phyloP scores from a whole-genome alignment of 805 yeast genomes.

The Pichia cephalocereana region DNA sequence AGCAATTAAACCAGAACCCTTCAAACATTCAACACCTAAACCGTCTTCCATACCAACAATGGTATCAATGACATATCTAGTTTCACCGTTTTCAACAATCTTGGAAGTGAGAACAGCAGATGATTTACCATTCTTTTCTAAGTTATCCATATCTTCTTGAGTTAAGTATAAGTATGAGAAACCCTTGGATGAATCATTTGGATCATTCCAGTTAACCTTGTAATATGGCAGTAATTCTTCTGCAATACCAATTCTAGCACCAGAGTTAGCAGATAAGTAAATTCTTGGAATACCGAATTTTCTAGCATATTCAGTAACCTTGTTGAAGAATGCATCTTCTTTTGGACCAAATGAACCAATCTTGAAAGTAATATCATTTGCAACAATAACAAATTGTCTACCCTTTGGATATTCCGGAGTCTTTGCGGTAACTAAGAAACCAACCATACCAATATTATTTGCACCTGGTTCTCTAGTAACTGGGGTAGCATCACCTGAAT shows the following conservation, averaged over 20 bases:
- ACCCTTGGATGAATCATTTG: constrained; percentile 68
- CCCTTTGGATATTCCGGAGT: constrained; percentile 98
- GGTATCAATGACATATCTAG: constrained; percentile 70
- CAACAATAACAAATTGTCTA: constrained; percentile 85
- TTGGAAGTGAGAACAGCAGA: constrained; percentile 65
- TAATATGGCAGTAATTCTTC: constrained; percentile 86
- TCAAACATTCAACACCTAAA: constrained; percentile 95
- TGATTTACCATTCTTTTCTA: constrained; percentile 52
- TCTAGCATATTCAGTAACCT: constrained; percentile 88
- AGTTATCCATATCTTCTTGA: constrained; percentile 48
- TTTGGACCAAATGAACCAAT: constrained; percentile 98
- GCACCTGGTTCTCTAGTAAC: constrained; percentile 96
- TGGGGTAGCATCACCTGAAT: constrained; percentile 71
- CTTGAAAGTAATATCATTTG: constrained; percentile 95
- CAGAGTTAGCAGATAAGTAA: constrained; percentile 95
- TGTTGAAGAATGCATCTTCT: constrained; percentile 87
- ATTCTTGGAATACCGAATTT: constrained; percentile 89
- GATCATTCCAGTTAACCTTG: constrained; percentile 89
- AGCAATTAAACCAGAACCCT: constrained; percentile 97
- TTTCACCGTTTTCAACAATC: constrained; percentile 77
- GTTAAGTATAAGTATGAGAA: constrained; percentile 81
- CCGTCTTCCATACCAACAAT: constrained; percentile 94
- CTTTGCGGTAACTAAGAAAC: constrained; percentile 80
- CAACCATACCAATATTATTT: constrained; percentile 95
- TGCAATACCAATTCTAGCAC: constrained; percentile 98